Percentiles rank a stretch among this genome's conserved stretches.
These are phyloP conservation scores for Thamnidium elegans DNA, from an alignment of 192 early-diverging fungal species.

Conservation along the genomic window DNA sequence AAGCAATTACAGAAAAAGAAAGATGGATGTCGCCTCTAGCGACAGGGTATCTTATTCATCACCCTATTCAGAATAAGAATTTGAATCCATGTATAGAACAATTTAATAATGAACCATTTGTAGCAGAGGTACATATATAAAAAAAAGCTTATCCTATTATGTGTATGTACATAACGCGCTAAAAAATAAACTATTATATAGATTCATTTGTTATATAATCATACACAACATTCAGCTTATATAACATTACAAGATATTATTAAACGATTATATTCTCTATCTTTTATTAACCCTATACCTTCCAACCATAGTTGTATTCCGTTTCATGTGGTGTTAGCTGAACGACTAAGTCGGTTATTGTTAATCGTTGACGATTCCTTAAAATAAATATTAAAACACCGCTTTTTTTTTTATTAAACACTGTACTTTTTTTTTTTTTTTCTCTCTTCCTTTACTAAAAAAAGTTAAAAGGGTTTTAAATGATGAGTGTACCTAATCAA, in stretches of 20 bases:
- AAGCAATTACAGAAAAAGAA: conserved; percentile 8
- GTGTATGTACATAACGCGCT: too few relatives aligned
- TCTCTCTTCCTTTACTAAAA: too few relatives aligned
- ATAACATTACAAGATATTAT: conserved; percentile 41
- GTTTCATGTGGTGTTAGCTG: conserved; percentile 40
- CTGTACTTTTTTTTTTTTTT: too few relatives aligned
- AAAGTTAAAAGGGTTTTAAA: too few relatives aligned
- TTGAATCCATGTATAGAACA: conserved; percentile 39
- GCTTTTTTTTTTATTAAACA: too few relatives aligned
- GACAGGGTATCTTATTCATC: conserved; percentile 44
- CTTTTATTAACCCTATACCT: conserved; percentile 38
- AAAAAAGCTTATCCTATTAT: neutral
- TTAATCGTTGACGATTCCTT: conserved; percentile 7
- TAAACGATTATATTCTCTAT: conserved; percentile 45
- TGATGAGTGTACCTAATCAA: too few relatives aligned
- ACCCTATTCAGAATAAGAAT: conserved; percentile 28
- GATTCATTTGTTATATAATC: conserved; percentile 31
- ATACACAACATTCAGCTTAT: conserved; percentile 21
- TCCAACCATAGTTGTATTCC: conserved; percentile 44
- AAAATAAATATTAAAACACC: neutral
- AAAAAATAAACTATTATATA: neutral
- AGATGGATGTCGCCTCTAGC: conserved; percentile 42
- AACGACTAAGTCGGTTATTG: conserved; percentile 40
- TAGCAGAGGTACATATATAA: conserved; percentile 35
- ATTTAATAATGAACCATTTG: conserved; percentile 34